Evolutionary conservation across 2,329 filamentous ascomycete genomes (phyloP).

Genomic region (Calycina herbarum): DNA sequence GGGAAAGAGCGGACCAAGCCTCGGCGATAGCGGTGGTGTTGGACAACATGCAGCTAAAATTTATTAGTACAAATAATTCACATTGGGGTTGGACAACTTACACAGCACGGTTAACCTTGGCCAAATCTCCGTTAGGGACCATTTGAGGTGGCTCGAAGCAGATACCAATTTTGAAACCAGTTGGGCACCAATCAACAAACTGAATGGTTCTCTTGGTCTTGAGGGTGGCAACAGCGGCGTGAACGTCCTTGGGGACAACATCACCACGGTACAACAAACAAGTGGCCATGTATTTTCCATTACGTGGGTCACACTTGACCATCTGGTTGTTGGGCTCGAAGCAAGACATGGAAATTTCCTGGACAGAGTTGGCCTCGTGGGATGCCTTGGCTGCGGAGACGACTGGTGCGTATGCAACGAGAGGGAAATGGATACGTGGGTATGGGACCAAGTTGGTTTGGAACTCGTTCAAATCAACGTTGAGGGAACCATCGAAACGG

Average conservation of each 20-base stretch:
- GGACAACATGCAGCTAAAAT: conserved; percentile 88
- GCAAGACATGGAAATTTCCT: conserved; percentile 98
- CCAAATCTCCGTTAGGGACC: conserved; percentile 94
- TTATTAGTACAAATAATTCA: conserved; percentile 21
- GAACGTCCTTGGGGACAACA: conserved; percentile 93
- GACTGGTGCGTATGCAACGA: conserved; percentile 93
- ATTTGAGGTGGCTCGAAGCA: conserved; percentile 98
- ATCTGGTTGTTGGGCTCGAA: conserved; percentile 99
- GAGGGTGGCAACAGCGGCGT: conserved; percentile 87
- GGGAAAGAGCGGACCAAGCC: conserved; percentile 92
- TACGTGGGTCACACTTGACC: conserved; percentile 98
- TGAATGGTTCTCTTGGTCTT: conserved; percentile 99
- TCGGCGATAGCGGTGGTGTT: conserved; percentile 99
- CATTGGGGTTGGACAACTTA: conserved; percentile 52
- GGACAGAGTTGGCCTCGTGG: conserved; percentile 96
- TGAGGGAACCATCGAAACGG: conserved; percentile 96
- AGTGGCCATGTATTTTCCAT: conserved; percentile 99
- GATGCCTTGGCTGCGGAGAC: conserved; percentile 93
- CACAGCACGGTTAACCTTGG: conserved; percentile 98
- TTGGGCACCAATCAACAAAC: conserved; percentile 99
- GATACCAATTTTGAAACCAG: conserved; percentile 99
- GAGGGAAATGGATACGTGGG: conserved; percentile 98
- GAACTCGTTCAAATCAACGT: conserved; percentile 99
- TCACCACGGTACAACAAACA: conserved; percentile 98
- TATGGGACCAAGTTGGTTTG: conserved; percentile 99